Evolutionary conservation across 2,329 filamentous ascomycete genomes (phyloP), one percentile per base, ranked within the genome.

Genomic region (Epicoccum sorghinum): DNA sequence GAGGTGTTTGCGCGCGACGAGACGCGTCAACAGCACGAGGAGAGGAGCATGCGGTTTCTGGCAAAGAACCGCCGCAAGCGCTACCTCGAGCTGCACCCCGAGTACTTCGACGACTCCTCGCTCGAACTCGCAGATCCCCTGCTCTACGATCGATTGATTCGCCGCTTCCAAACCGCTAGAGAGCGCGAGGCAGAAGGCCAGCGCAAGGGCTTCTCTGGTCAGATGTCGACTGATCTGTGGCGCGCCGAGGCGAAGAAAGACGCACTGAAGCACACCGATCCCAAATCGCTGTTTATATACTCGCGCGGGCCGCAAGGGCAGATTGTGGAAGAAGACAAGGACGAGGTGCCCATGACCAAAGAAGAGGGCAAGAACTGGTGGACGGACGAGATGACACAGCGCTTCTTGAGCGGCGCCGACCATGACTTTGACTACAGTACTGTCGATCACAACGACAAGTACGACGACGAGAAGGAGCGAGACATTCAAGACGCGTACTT

Each of bases 141-240:
- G 7, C 83, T 96, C 29, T 96, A 96, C 78, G 90, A 96, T 72
- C 83, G 85, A 47, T 81, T 96, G 23, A 84, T 96, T 56, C 86
- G 90, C 47, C 86, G 85, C 46, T 93, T 92, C 71, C 90, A 93
- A 61, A 87, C 87, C 1, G 77, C 87, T 3, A 79, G 82, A 4
- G 91, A 96, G 75, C 85, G 90, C 47, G 86, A 91, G 69, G 82
- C 82, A 6, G 90, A 93, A 64, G 89, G 87, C 7, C 85, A 85
- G 38, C 77, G 79, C 7, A 91, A 91, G 69, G 91, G 91, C 9
- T 95, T 91, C 72, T 89, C 89, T 0, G 89, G 89, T 23, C 83
- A 89, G 10, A 82, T 96, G 4, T 89, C 96, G 70, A 86, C 90
- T 1, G 90, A 93, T 60, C 78, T 96, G 6, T 77, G 87, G 55